Conservation (phyloP, 1,284 basidiomycete genomes). For the Baeospora myosura region DNA sequence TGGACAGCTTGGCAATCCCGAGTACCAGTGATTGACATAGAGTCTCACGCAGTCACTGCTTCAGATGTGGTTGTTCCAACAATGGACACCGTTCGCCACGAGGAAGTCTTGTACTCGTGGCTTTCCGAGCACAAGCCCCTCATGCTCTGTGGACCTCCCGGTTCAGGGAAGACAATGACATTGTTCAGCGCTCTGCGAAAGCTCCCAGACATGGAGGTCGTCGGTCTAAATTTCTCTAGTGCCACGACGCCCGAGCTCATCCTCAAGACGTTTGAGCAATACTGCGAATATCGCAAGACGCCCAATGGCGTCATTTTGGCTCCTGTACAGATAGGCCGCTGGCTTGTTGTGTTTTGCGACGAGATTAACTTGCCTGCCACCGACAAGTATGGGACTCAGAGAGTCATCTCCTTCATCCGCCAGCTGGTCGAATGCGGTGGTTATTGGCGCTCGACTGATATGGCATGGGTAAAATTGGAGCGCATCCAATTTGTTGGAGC, state of each 20-base stretch:
- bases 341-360: conserved; percentile 99
- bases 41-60: conserved; percentile 91
- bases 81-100: conserved; percentile 97
- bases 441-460: conserved; percentile 92
- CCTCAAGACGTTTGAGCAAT: conserved; percentile 99
- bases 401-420: conserved; percentile 96
- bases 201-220: conserved; percentile 97
- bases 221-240: conserved; percentile 98
- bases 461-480: conserved; percentile 96
- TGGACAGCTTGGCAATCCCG: conserved; percentile 90
- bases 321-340: conserved; percentile 91
- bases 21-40: conserved; percentile 94
- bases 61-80: conserved; percentile 98
- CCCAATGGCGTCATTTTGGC: conserved; percentile 94
- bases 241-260: conserved; percentile 98
- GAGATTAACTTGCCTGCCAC: conserved; percentile 97
- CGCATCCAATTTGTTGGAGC: conserved; percentile 99
- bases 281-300: conserved; percentile 98
- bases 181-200: conserved; percentile 98
- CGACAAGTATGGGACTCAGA: conserved; percentile 98
- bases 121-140: conserved; percentile 97
- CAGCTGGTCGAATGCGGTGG: conserved; percentile 94
- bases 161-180: conserved; percentile 99
- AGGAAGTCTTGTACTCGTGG: conserved; percentile 98
- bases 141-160: conserved; percentile 97